Evolutionary conservation across 495 filamentous ascomycete genomes (phyloP), one percentile per base, ranked within the genome.

Genomic region (Hypomontagnella submonticulosa): DNA sequence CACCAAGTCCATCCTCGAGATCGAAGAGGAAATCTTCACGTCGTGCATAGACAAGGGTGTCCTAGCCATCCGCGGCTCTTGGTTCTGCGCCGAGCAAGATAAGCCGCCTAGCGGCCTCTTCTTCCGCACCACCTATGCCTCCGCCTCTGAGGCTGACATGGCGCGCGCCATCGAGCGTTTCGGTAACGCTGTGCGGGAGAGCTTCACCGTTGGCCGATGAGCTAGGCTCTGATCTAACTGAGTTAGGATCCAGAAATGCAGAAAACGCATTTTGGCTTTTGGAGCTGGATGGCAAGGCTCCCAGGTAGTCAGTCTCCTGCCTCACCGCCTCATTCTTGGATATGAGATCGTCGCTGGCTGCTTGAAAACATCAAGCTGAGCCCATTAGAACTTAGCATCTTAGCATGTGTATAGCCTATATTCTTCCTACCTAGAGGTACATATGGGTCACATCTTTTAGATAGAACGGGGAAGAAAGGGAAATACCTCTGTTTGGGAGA

Each of bases 41-140:
- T 79, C 83, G 13, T 84, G 88, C 49, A 85, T 97, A 38, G 80
- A 85, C 4, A 82, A 87, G 54, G 86, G 89, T 34, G 90, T 93
- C 23, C 82, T 99, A 15, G 74, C 93, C 16, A 90, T 88, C 44
- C 85, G 88, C 37, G 95, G 95, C 3, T 92, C 88, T 63, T 97
- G 92, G 92, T 99, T 98, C 85, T 83, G 83, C 46, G 90, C 92
- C 10, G 80, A 84, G 58, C 79, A 78, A 16, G 74, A 77, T 15
- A 68, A 70, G 36, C 72, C 74, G 33, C 80, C 73, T 11, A 75
- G 60, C 12, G 81, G 81, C 1, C 72, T 93, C 75, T 97, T 92
- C 81, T 94, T 97, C 82, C 85, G 95, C 38, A 87, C 90, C 4
- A 99, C 93, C 2, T 97, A 89, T 77, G 92, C 93, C 1, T 89